Evolutionary conservation across 108 stramenopile species (phyloP), one percentile per base, ranked within the genome.

Genomic region (Bacterosira constricta): DNA sequence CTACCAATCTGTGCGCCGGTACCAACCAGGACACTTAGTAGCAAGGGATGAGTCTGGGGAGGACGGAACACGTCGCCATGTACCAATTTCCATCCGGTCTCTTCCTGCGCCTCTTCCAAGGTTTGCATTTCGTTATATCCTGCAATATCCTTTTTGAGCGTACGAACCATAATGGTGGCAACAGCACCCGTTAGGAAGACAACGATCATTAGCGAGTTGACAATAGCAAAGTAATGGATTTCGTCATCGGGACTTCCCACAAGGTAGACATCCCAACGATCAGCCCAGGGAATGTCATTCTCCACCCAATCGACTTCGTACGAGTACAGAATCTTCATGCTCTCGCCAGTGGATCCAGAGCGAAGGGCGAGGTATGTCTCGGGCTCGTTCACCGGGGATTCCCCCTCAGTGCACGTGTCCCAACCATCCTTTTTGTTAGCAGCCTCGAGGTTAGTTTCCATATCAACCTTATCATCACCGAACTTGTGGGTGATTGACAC

Each of bases 181-280:
- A 99, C 94, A 17, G 97, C 96, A 57, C 97, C 98, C 1, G 93
- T 97, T 69, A 99, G 83, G 85, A 99, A 98, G 30, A 99, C 65
- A 18, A 97, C 97, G 69, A 99, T 99, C 96, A 99, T 97, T 63
- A 98, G 87, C 10, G 94, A 96, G 89, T 99, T 99, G 57, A 96
- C 86, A 82, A 99, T 98, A 59, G 94, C 86, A 88, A 99, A 99
- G 96, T 96, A 98, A 79, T 99, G 99, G 58, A 99, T 92, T 66
- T 98, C 97, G 80, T 96, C 97, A 70, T 97, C 95, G 26, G 94
- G 91, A 18, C 81, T 68, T 37, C 93, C 96, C 53, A 91, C 89
- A 36, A 99, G 73, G 86, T 99, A 99, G 23, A 99, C 86, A 80
- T 99, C 99, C 99, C 99, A 99, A 50, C 99, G 96, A 69, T 95